A percentile compares a stretch with the other conserved stretches of the same genome.
Evolutionary conservation across 2,329 filamentous ascomycete species (phyloP).

Genomic region (Didymella lethalis): DNA sequence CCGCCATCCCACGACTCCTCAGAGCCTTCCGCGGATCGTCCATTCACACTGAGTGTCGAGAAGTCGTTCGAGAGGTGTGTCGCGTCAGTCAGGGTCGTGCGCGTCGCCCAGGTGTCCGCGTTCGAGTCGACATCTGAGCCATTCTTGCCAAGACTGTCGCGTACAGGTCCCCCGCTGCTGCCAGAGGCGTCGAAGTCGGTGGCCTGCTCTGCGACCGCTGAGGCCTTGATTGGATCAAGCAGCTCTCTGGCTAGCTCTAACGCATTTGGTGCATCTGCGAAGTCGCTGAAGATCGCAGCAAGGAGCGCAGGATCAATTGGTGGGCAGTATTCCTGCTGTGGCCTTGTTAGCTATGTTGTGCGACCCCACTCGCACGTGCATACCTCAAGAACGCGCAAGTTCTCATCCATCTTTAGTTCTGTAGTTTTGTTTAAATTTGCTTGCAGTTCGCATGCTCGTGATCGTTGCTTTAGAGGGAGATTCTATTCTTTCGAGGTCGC

Average conservation of each 20-base stretch:
- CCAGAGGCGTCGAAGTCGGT: slow-evolving; percentile 82
- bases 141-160: slow-evolving; percentile 29
- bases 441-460: slow-evolving; percentile 40
- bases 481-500: neutral
- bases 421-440: slow-evolving; percentile 34
- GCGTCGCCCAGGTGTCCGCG: slow-evolving; percentile 49
- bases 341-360: slow-evolving; percentile 24
- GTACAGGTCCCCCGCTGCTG: slow-evolving; percentile 58
- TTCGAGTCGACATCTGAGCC: slow-evolving; percentile 45
- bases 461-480: neutral
- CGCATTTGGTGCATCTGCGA: slow-evolving; percentile 64
- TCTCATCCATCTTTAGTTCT: slow-evolving; percentile 48
- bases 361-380: slow-evolving; percentile 12
- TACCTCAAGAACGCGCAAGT: slow-evolving; percentile 46
- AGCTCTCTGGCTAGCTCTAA: slow-evolving; percentile 64
- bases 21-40: slow-evolving; percentile 29
- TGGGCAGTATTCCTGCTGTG: slow-evolving; percentile 74
- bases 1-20: slow-evolving; percentile 36
- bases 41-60: slow-evolving; percentile 46
- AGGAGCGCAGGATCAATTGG: slow-evolving; percentile 80
- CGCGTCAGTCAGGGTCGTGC: slow-evolving; percentile 59
- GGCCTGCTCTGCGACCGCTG: slow-evolving; percentile 72
- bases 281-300: slow-evolving; percentile 77
- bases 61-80: slow-evolving; percentile 60
- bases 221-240: slow-evolving; percentile 70